These are phyloP conservation scores for Paraglomus occultum DNA, from an alignment of 192 early-diverging fungal species.

Conservation along the genomic window DNA sequence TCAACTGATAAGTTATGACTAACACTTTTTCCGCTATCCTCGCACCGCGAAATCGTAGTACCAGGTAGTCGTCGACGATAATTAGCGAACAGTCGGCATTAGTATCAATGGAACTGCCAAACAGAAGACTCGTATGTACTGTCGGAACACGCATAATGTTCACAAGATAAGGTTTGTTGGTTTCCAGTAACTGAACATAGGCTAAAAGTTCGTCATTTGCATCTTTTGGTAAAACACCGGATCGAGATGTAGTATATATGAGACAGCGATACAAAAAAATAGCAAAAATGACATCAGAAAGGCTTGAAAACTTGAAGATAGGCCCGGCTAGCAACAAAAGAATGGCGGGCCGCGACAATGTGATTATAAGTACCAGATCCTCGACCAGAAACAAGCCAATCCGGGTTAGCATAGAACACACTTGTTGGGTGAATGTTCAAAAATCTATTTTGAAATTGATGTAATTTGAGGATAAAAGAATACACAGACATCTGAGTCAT, in stretches of 20 bases:
- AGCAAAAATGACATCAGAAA: too few species aligned
- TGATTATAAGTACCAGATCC: too few species aligned
- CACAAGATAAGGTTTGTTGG: conserved; percentile 63
- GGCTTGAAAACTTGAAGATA: too few species aligned
- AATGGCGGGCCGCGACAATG: too few species aligned
- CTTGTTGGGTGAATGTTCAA: conserved; percentile 62
- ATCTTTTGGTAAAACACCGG: conserved; percentile 24
- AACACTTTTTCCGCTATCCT: conserved; percentile 43
- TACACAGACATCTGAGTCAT: too few species aligned
- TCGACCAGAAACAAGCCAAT: conserved; percentile 41
- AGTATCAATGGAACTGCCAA: conserved; percentile 58
- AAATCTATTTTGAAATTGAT: too few species aligned
- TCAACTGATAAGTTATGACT: conserved; percentile 46
- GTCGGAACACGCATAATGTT: conserved; percentile 61
- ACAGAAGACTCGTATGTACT: conserved; percentile 54
- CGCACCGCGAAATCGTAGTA: conserved; percentile 46
- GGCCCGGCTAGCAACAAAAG: too few species aligned
- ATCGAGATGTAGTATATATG: too few species aligned
- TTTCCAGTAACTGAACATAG: conserved; percentile 63
- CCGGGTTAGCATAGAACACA: conserved; percentile 55
- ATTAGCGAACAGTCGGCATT: conserved; percentile 52
- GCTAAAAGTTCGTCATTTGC: conserved; percentile 54
- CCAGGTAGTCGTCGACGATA: conserved; percentile 57
- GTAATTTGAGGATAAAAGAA: too few species aligned
- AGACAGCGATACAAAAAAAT: too few species aligned